Evolutionary conservation across 2,329 filamentous ascomycete species (phyloP).

Genomic region (Nigrograna mackinnonii): DNA sequence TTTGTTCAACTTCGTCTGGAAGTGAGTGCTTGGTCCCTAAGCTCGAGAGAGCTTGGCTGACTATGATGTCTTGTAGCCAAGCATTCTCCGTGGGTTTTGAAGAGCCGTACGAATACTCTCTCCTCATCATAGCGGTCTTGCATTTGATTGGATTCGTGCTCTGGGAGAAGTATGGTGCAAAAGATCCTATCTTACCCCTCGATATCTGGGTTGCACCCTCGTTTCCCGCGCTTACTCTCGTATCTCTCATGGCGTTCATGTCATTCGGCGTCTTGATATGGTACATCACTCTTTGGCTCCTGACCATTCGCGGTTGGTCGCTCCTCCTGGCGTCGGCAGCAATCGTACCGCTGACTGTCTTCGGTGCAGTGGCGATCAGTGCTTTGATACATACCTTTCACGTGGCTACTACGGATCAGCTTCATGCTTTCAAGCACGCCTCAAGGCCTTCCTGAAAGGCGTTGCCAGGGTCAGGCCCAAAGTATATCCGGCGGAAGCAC

Average conservation of each 20-base stretch:
- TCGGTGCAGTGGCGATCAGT: slow-evolving; percentile 39
- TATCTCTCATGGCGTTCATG: slow-evolving; percentile 53
- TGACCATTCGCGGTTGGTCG: slow-evolving; percentile 46
- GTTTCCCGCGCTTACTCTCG: slow-evolving; percentile 48
- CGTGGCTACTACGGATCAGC: too few species aligned
- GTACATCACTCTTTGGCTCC: slow-evolving; percentile 52
- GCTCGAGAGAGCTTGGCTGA: not conserved
- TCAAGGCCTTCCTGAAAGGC: too few species aligned
- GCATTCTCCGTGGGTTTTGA: slow-evolving; percentile 53
- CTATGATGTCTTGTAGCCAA: slow-evolving; percentile 49
- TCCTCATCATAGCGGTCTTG: slow-evolving; percentile 33
- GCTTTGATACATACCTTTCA: too few species aligned
- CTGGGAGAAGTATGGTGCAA: slow-evolving; percentile 46
- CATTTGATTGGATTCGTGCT: slow-evolving; percentile 12
- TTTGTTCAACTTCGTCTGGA: slow-evolving; percentile 13
- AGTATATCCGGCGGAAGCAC: too few species aligned
- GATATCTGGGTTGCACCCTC: slow-evolving; percentile 50
- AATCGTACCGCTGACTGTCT: not conserved
- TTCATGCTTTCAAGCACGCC: too few species aligned
- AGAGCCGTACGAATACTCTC: slow-evolving; percentile 45
- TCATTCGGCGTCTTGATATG: slow-evolving; percentile 52
- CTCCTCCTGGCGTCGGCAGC: not conserved
- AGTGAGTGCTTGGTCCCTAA: slow-evolving; percentile 19
- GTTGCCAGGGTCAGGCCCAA: too few species aligned
- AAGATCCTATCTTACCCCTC: slow-evolving; percentile 51